These are phyloP conservation scores for Secale cereale DNA, from an alignment of 176 grass and related monocot species.

Conservation along the genomic window DNA sequence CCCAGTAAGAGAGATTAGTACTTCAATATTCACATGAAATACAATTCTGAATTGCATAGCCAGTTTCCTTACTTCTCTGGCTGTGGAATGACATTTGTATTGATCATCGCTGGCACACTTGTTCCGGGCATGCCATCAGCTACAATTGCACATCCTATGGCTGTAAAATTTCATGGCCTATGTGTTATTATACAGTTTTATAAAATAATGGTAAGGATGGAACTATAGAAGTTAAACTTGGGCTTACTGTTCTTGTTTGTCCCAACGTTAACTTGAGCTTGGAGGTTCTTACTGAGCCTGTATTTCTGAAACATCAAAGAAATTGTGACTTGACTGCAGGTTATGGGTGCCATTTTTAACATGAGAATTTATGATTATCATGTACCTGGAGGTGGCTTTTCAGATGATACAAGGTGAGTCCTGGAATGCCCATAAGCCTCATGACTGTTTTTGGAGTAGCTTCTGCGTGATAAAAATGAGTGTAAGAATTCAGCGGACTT, in stretches of 20 bases:
- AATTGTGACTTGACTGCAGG: constrained; percentile 21
- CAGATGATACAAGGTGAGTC: constrained; percentile 95
- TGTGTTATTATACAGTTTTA: neutral
- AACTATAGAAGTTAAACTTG: constrained; percentile 21
- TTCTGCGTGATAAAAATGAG: constrained; percentile 63
- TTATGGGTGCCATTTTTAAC: constrained; percentile 22
- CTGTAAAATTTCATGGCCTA: constrained; percentile 35
- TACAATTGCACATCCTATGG: constrained; percentile 40
- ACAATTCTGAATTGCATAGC: constrained; percentile 29
- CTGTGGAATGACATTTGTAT: constrained; percentile 53
- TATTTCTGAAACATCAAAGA: constrained; percentile 68
- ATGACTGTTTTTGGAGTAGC: constrained; percentile 97
- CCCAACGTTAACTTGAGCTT: constrained; percentile 65
- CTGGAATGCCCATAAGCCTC: constrained; percentile 97
- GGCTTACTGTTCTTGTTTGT: constrained; percentile 61
- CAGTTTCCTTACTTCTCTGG: constrained; percentile 72
- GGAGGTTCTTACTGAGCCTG: constrained; percentile 91
- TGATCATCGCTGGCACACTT: constrained; percentile 42
- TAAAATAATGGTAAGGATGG: constrained; percentile 28
- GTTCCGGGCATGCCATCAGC: constrained; percentile 47
- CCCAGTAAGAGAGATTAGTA: constrained; percentile 35
- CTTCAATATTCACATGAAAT: constrained; percentile 25
- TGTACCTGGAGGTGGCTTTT: constrained; percentile 96
- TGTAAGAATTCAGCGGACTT: constrained; percentile 35
- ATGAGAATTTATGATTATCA: constrained; percentile 24